Evolutionary conservation across 768 basidiomycete species (phyloP).

Genomic region (Suillus alpinus): DNA sequence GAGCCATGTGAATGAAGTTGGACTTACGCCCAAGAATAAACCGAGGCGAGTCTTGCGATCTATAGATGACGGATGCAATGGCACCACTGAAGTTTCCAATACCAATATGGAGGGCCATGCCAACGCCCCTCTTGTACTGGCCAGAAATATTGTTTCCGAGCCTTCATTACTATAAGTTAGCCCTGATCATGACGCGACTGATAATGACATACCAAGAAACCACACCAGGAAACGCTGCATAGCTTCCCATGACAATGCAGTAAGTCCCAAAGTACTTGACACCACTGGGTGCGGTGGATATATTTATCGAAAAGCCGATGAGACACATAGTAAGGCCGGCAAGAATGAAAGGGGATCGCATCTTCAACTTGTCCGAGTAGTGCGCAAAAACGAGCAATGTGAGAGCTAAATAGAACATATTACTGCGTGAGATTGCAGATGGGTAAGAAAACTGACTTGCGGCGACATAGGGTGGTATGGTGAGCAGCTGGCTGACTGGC

Average conservation of each 20-base stretch:
- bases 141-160: slow-evolving; percentile 30
- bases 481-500: slow-evolving; percentile 56
- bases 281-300: slow-evolving; percentile 47
- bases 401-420: slow-evolving; percentile 35
- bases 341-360: slow-evolving; percentile 60
- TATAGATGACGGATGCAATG: slow-evolving; percentile 59
- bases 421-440: not conserved
- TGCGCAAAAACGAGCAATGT: slow-evolving; percentile 49
- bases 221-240: slow-evolving; percentile 56
- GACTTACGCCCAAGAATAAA: slow-evolving; percentile 58
- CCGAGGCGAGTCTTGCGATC: slow-evolving; percentile 53
- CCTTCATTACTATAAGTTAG: not conserved
- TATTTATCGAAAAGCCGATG: slow-evolving; percentile 60
- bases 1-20: not conserved
- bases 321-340: slow-evolving; percentile 47
- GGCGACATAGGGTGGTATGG: slow-evolving; percentile 61
- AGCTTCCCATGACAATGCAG: slow-evolving; percentile 62
- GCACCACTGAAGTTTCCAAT: slow-evolving; percentile 65
- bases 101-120: slow-evolving; percentile 67
- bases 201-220: slow-evolving; percentile 50
- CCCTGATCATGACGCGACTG: not conserved
- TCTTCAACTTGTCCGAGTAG: slow-evolving; percentile 51
- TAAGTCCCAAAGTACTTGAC: slow-evolving; percentile 72
- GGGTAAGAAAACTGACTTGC: slow-evolving; percentile 45
- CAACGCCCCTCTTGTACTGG: slow-evolving; percentile 67